Conservation (phyloP, 257 asterid species). For the Solanum chaucha region DNA sequence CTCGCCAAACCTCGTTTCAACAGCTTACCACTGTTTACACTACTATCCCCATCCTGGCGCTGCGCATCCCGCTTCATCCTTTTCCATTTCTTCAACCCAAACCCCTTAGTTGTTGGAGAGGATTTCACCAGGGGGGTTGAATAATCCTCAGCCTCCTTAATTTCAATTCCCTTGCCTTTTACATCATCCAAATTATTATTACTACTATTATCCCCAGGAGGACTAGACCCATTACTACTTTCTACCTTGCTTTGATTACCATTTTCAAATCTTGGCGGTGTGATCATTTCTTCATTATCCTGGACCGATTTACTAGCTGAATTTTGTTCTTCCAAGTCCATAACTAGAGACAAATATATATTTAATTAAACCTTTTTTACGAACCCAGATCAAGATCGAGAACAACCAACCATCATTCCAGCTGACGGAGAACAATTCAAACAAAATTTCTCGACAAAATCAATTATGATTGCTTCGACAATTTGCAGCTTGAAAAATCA, state of each 20-base stretch:
- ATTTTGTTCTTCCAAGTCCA: slow-evolving; percentile 38
- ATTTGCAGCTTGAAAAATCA: background rate
- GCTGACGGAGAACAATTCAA: slow-evolving; percentile 5
- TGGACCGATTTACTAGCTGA: slow-evolving; percentile 30
- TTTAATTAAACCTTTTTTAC: background rate
- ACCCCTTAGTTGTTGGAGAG: slow-evolving; percentile 31
- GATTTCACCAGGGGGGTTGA: slow-evolving; percentile 4
- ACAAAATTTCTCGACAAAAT: background rate
- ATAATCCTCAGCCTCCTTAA: slow-evolving; percentile 1
- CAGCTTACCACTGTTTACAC: slow-evolving; percentile 19
- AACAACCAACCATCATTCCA: slow-evolving; percentile 50
- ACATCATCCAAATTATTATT: slow-evolving; percentile 9
- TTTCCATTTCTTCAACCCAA: slow-evolving; percentile 72
- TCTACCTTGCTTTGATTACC: slow-evolving; percentile 17
- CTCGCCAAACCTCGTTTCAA: no score
- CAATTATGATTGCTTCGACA: background rate
- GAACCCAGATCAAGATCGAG: slow-evolving; percentile 37
- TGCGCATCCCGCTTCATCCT: slow-evolving; percentile 48
- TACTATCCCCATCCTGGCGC: slow-evolving; percentile 18
- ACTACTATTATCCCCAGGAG: slow-evolving; percentile 5
- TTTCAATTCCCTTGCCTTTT: slow-evolving; percentile 15
- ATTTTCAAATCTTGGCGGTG: background rate
- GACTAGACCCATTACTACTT: slow-evolving; percentile 22
- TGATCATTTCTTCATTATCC: slow-evolving; percentile 24
- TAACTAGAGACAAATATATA: background rate